A percentile compares a stretch with the other conserved stretches of the same genome.
These are phyloP conservation scores for Daedaleopsis sinensis DNA, from an alignment of 768 basidiomycete genomes.

Conservation along the genomic window DNA sequence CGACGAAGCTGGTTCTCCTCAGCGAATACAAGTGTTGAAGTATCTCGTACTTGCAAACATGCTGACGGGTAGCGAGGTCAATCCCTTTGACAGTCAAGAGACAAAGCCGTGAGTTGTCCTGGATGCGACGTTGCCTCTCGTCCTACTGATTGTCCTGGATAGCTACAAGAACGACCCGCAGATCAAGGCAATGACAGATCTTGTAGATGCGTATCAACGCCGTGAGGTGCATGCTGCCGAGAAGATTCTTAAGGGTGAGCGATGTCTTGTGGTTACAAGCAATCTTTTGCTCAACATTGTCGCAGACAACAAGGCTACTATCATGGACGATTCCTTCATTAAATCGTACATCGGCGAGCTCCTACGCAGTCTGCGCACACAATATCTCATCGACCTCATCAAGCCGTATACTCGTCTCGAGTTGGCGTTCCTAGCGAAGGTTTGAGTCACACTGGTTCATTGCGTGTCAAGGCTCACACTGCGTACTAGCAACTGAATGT, in stretches of 20 bases:
- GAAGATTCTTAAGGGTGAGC: constrained; percentile 84
- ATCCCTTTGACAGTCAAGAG: constrained; percentile 99
- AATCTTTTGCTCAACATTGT: constrained; percentile 3
- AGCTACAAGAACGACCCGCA: constrained; percentile 96
- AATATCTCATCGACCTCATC: constrained; percentile 97
- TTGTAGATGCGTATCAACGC: constrained; percentile 95
- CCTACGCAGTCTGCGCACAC: constrained; percentile 89
- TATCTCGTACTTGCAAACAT: constrained; percentile 98
- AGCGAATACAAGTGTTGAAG: constrained; percentile 97
- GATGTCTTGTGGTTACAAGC: not conserved
- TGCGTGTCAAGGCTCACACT: not conserved
- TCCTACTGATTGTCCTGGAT: not conserved
- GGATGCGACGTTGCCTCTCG: not conserved
- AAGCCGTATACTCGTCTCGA: constrained; percentile 97
- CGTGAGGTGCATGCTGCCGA: constrained; percentile 98
- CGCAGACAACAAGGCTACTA: constrained; percentile 89
- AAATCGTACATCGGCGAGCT: constrained; percentile 95
- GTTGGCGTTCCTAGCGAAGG: constrained; percentile 90
- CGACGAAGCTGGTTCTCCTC: constrained; percentile 95
- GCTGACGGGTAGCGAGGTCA: constrained; percentile 97
- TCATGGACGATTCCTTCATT: constrained; percentile 96
- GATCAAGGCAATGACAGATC: constrained; percentile 97
- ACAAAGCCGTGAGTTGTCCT: constrained; percentile 84
- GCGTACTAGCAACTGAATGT: constrained; percentile 87
- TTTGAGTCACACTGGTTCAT: constrained; percentile 30